Evolutionary conservation across 352 stramenopile species (phyloP), one percentile per base, ranked within the genome.

Genomic region (Globisporangium middletonii): DNA sequence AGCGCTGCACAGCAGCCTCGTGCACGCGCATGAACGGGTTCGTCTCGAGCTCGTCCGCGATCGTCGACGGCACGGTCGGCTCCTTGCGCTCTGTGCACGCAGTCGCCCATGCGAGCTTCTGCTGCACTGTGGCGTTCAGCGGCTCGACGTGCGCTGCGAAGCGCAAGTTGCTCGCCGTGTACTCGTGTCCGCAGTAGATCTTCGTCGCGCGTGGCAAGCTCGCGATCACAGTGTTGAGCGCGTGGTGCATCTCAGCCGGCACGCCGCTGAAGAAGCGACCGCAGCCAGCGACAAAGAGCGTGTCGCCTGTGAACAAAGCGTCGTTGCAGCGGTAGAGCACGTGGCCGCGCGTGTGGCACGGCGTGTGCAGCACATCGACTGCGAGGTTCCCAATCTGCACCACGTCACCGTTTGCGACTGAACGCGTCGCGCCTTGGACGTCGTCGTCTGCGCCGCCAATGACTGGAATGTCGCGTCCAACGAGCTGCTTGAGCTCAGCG

Each of bases 141-240:
- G 92, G 91, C 64, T 98, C 92, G 41, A 97, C 83, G 55, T 85
- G 86, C 19, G 85, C 67, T 7, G 94, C 92, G 52, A 97, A 98
- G 27, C 73, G 77, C 13, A 94, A 73, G 71, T 98, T 98, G 48
- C 67, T 86, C 55, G 79, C 57, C 13, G 92, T 97, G 67, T 98
- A 98, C 75, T 98, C 94, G 66, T 98, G 94, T 18, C 89, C 92
- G 60, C 86, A 92, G 65, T 86, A 97, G 55, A 97, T 78, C 43
- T 83, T 81, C 5, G 89, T 97, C 43, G 69, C 47, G 11, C 68
- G 48, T 2, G 85, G 85, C 23, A 96, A 69, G 45, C 61, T 66
- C 6, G 81, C 83, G 28, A 97, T 69, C 13, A 95, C 82, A 15
- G 85, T 65, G 54, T 92, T 89, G 49, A 95, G 65, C 51, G 83